Evolutionary conservation across 352 stramenopile species (phyloP).

Genomic region (Globisporangium rhizosaccharum): DNA sequence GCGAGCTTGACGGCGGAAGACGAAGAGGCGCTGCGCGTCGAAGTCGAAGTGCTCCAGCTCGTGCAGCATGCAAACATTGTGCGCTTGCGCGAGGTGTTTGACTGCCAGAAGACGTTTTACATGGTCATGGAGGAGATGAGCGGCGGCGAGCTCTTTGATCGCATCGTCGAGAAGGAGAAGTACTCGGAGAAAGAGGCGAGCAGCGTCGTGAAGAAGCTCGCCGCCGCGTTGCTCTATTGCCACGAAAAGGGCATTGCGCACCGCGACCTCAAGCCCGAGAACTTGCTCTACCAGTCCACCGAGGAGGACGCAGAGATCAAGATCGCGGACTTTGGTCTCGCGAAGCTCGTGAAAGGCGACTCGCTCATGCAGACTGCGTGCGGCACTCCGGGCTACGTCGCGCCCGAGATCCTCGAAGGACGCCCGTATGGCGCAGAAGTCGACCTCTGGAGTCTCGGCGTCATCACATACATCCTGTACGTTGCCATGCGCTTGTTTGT

Average conservation of each 20-base stretch:
- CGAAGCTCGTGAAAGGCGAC: slow-evolving; percentile 90
- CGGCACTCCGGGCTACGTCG: slow-evolving; percentile 95
- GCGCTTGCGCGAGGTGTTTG: slow-evolving; percentile 81
- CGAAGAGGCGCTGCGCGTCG: slow-evolving; percentile 72
- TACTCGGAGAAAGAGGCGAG: slow-evolving; percentile 89
- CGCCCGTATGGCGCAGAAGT: slow-evolving; percentile 91
- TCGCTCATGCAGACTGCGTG: slow-evolving; percentile 93
- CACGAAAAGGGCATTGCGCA: slow-evolving; percentile 91
- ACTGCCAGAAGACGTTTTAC: slow-evolving; percentile 88
- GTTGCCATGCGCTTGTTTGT: slow-evolving; percentile 2
- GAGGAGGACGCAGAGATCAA: slow-evolving; percentile 92
- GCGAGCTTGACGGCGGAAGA: slow-evolving; percentile 72
- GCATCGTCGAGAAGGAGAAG: slow-evolving; percentile 90
- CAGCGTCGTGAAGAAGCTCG: slow-evolving; percentile 80
- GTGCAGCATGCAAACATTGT: slow-evolving; percentile 88
- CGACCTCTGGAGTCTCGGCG: slow-evolving; percentile 94
- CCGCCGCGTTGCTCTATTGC: slow-evolving; percentile 80
- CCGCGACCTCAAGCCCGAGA: slow-evolving; percentile 85
- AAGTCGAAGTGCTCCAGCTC: slow-evolving; percentile 80
- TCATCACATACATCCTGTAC: slow-evolving; percentile 94
- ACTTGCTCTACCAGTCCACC: slow-evolving; percentile 81
- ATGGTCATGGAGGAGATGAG: slow-evolving; percentile 92
- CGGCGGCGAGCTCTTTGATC: slow-evolving; percentile 90
- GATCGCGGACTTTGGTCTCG: slow-evolving; percentile 89
- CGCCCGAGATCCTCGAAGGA: slow-evolving; percentile 94